phyloP scores from a whole-genome alignment of 2,329 filamentous ascomycete genomes.

The Alternaria infectoria region DNA sequence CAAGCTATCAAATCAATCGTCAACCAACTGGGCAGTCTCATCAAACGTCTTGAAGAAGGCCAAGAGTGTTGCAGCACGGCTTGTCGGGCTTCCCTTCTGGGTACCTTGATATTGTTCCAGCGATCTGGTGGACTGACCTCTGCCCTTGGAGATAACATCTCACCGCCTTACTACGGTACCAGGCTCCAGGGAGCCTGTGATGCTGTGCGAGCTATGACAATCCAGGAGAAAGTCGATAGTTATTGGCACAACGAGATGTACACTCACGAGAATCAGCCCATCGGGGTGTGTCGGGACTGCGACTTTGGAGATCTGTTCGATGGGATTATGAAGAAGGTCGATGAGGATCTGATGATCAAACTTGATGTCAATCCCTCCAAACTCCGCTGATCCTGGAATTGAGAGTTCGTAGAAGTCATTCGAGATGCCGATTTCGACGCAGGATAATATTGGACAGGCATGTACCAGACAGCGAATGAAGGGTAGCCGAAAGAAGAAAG shows the following conservation, averaged over 20 bases:
- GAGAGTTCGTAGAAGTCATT: neutral
- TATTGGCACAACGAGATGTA: too few relatives aligned
- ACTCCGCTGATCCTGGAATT: fast-evolving
- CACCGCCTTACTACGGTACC: neutral
- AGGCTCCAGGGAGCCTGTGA: neutral
- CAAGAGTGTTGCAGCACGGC: neutral
- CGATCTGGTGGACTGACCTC: neutral
- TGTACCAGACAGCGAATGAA: neutral
- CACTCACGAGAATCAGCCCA: too few relatives aligned
- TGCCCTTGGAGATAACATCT: too few relatives aligned
- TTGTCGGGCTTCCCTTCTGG: neutral
- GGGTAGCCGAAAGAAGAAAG: neutral
- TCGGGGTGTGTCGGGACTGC: too few relatives aligned
- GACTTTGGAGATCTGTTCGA: neutral
- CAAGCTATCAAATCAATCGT: too few relatives aligned
- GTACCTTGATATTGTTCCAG: neutral
- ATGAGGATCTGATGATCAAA: neutral
- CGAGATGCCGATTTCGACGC: fast-evolving
- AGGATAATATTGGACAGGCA: neutral
- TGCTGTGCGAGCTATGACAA: fast-evolving
- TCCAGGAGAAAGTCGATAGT: too few relatives aligned
- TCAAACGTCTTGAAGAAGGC: too few relatives aligned
- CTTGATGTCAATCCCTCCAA: neutral
- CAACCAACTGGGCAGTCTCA: too few relatives aligned
- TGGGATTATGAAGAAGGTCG: neutral